Percentiles rank a stretch among this genome's conserved stretches.
Evolutionary conservation across 2,329 filamentous ascomycete genomes (phyloP).

Genomic region (Mycogone perniciosa): DNA sequence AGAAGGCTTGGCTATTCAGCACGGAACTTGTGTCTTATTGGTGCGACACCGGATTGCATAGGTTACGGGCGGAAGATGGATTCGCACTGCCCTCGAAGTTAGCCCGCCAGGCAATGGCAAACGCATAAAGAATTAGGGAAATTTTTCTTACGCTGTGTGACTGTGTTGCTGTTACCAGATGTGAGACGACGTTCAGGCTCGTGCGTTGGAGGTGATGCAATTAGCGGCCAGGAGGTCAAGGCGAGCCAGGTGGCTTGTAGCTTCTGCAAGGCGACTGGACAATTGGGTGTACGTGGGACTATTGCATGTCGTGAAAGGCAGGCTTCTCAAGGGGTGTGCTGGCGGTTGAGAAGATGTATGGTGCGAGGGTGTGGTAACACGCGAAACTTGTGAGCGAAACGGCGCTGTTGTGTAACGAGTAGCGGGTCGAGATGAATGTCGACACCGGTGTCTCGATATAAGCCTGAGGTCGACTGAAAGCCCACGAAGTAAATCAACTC

Average conservation of each 20-base stretch:
- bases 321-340: constrained; percentile 9
- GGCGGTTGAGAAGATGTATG: constrained; percentile 7
- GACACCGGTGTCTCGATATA: not conserved
- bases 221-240: not conserved
- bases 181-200: constrained; percentile 1
- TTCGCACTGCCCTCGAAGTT: not conserved
- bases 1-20: not conserved
- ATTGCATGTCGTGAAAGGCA: constrained; percentile 18
- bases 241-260: constrained; percentile 1
- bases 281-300: constrained; percentile 11
- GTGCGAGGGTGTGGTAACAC: constrained; percentile 9
- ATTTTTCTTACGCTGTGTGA: constrained; percentile 2
- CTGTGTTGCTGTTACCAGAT: not conserved
- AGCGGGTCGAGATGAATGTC: constrained; percentile 3
- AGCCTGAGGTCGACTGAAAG: not conserved
- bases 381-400: constrained; percentile 4
- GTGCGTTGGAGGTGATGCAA: constrained; percentile 2
- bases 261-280: constrained; percentile 2
- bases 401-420: constrained; percentile 9
- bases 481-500: not conserved
- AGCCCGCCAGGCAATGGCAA: not conserved
- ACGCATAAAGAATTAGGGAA: constrained; percentile 2
- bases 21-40: not conserved
- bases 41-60: constrained; percentile 10
- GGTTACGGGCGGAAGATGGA: not conserved